These are phyloP conservation scores for Colletotrichum spinosum DNA, from an alignment of 2,329 filamentous ascomycete genomes.

Conservation along the genomic window DNA sequence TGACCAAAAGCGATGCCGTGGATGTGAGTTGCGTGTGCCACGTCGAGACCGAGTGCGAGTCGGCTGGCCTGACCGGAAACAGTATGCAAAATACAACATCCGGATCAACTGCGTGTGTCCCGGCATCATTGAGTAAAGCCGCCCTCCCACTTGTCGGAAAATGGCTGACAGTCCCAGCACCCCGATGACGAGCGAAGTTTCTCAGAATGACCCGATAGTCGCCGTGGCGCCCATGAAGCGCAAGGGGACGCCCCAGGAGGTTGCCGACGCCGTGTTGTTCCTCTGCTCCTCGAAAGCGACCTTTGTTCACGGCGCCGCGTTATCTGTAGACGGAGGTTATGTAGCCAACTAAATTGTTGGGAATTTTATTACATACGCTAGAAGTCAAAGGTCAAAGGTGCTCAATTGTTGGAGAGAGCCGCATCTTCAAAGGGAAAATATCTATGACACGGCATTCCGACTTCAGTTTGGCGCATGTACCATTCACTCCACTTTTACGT, in stretches of 20 bases:
- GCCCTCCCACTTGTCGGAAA: neutral
- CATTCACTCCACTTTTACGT: too few species aligned
- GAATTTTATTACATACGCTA: neutral
- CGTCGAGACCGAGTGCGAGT: too few species aligned
- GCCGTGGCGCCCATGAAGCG: slow-evolving; percentile 51
- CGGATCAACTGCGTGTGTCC: slow-evolving; percentile 60
- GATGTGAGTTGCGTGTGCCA: slow-evolving; percentile 47
- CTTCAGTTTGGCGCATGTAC: too few species aligned
- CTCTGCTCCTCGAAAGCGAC: slow-evolving; percentile 57
- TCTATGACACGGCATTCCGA: too few species aligned
- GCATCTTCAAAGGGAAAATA: too few species aligned
- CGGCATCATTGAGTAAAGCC: slow-evolving; percentile 53
- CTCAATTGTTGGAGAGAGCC: too few species aligned
- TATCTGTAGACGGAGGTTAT: slow-evolving; percentile 60
- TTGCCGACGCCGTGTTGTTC: slow-evolving; percentile 59
- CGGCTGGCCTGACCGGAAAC: neutral
- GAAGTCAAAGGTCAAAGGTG: too few species aligned
- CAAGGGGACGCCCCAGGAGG: slow-evolving; percentile 57
- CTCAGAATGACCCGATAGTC: slow-evolving; percentile 47
- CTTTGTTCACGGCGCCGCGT: slow-evolving; percentile 56
- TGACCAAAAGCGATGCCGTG: slow-evolving; percentile 61
- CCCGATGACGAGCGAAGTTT: slow-evolving; percentile 54
- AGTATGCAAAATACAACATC: slow-evolving; percentile 59
- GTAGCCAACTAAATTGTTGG: slow-evolving; percentile 24
- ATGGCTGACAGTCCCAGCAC: slow-evolving; percentile 42